Base-by-base conservation (phyloP, 164 flowering plant species). In the Magnolia changhungtana region DNA sequence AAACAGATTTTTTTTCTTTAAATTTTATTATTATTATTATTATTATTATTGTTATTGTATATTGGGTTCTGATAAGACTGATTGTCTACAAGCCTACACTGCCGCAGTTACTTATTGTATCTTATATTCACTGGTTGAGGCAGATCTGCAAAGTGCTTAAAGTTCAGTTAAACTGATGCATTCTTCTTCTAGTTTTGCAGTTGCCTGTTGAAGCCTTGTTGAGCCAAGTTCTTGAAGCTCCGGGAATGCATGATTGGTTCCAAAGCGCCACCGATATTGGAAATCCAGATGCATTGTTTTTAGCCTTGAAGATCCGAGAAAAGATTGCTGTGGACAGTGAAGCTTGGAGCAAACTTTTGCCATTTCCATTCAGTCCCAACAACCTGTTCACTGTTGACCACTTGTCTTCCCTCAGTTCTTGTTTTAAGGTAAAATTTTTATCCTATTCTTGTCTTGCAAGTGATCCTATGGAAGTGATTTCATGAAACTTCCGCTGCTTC, bases 221-320 rank as follows among this genome's bases (percentile, higher is more conserved):
- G 72, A 81, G 81, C 76, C 93, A 94, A 49, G 84, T 94, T 72
- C 87, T 94, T 75, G 91, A 89, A 79, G 93, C 93, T 81, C 89
- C 97, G 5, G 92, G 86, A 21, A 73, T 96, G 76, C 83, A 63
- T 45, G 90, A 96, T 65, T 96, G 98, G 98, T 93, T 96, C 81
- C 87, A 84, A 71, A 85, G 79, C 77, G 98, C 98, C 23, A 71
- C 73, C 65, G 90, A 90, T 77, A 81, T 70, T 81, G 98, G 98
- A 77, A 94, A 94, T 82, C 92, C 98, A 21, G 99, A 96, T 87
- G 98, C 98, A 14, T 85, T 96, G 82, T 88, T 92, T 78, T 80
- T 96, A 78, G 98, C 98, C 31, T 73, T 96, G 61, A 91, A 87
- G 86, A 29, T 94, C 63, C 85, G 82, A 50, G 92, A 91, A 77